phyloP scores from a whole-genome alignment of 2,329 filamentous ascomycete genomes.

The Colletotrichum sp. region DNA sequence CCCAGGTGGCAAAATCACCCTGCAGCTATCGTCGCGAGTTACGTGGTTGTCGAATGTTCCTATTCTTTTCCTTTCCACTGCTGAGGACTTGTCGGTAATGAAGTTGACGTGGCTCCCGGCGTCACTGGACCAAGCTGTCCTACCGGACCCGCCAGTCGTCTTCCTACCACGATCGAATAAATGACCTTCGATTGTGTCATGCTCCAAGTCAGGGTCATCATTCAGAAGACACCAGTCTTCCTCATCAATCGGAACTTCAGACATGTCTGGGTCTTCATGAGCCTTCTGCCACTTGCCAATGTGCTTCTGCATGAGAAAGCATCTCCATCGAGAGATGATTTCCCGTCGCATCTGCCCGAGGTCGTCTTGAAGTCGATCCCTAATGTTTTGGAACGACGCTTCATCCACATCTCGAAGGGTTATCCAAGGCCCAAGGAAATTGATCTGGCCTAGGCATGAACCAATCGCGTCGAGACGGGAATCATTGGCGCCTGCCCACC shows the following conservation, averaged over 20 bases:
- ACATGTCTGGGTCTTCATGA: neutral
- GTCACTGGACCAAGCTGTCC: neutral
- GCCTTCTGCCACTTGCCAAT: neutral
- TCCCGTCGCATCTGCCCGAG: neutral
- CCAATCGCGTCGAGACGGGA: neutral
- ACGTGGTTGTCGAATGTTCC: neutral
- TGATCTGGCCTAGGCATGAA: neutral
- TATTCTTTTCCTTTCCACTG: neutral
- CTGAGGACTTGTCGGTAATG: neutral
- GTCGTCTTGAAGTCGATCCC: neutral
- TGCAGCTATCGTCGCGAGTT: neutral
- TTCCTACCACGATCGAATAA: neutral
- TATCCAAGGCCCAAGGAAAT: neutral
- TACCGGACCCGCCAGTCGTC: neutral
- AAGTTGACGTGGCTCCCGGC: accelerated
- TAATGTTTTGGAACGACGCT: neutral
- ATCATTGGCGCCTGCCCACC: neutral
- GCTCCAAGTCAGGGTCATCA: neutral
- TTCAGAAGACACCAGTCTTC: neutral
- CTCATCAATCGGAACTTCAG: accelerated
- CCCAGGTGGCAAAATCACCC: neutral
- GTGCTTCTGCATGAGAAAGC: neutral
- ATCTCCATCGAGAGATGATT: neutral
- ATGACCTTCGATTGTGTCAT: neutral
- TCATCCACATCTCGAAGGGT: neutral